Evolutionary conservation across 2,329 filamentous ascomycete species (phyloP).

Genomic region (Aspergillus hiratsukae): DNA sequence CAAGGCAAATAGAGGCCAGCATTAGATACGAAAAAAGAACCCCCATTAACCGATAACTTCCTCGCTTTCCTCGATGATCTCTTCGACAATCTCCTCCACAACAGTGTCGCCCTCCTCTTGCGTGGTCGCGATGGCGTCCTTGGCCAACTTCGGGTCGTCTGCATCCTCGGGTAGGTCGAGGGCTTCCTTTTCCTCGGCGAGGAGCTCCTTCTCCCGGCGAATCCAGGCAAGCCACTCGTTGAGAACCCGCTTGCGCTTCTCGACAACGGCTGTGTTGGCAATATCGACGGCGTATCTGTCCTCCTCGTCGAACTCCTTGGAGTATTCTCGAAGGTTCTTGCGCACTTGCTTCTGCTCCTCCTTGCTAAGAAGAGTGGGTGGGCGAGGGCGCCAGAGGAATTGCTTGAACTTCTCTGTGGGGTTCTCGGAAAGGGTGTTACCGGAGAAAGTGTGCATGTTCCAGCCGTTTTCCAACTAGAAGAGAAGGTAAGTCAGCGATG

Average conservation of each 20-base stretch:
- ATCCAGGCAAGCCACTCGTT: constrained; percentile 89
- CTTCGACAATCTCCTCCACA: constrained; percentile 84
- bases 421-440: constrained; percentile 82
- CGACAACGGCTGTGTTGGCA: constrained; percentile 89
- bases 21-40: constrained; percentile 28
- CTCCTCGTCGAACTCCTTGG: constrained; percentile 88
- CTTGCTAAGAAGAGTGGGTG: constrained; percentile 83
- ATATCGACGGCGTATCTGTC: constrained; percentile 90
- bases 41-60: constrained; percentile 56
- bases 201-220: constrained; percentile 65
- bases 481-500: constrained; percentile 17
- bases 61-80: constrained; percentile 78
- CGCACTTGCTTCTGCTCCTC: constrained; percentile 97
- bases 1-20: constrained; percentile 25
- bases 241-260: constrained; percentile 74
- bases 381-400: constrained; percentile 88
- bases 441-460: constrained; percentile 96
- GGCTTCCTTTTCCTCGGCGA: constrained; percentile 65
- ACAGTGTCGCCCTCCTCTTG: constrained; percentile 67
- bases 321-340: constrained; percentile 98
- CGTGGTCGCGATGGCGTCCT: constrained; percentile 49
- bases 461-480: constrained; percentile 96
- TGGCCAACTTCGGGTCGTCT: constrained; percentile 52
- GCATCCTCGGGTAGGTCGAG: constrained; percentile 64
- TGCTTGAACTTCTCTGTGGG: constrained; percentile 97